Base-by-base conservation (phyloP, 768 basidiomycete species). In the Lepiota brunneoincarnata region DNA sequence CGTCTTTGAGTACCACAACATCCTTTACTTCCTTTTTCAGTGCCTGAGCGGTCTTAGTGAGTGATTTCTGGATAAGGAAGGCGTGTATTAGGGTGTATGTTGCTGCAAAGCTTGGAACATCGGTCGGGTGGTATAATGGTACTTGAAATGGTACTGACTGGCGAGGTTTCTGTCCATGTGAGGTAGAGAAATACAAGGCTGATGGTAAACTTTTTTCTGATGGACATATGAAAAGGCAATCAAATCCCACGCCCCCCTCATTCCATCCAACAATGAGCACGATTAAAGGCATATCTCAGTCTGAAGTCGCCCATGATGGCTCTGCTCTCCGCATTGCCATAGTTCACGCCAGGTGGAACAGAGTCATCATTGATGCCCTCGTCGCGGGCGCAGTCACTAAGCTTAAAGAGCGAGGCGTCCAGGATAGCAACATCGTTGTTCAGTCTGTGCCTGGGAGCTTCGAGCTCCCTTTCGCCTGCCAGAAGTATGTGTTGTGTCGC, bases 331-430 rank as follows among this genome's bases (percentile, higher is more conserved):
- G 95, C 54, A 72, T 97, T 49, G 91, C 91, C 64, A 95, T 98
- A 65, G 89, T 98, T 6, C 96, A 98, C 67, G 93, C 93, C 15
- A 78, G 94, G 73, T 99, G 97, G 97, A 99, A 99, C 75, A 85
- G 83, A 60, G 65, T 74, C 17, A 85, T 99, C 65, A 89, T 98
- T 64, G 86, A 91, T 11, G 83, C 92, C 10, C 82, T 99, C 46
- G 75, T 99, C 54, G 72, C 80, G 1, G 97, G 97, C 35, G 83
- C 89, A 3, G 70, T 92, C 50, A 72, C 75, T 18, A 94, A 92
- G 66, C 80, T 99, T 60, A 88, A 85, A 72, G 84, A 84, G 63
- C 75, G 79, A 31, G 96, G 96, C 21, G 96, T 98, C 58, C 89
- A 89, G 74, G 83, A 91, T 47, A 77, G 78, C 66, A 95, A 98